Percentiles rank a stretch among this genome's conserved stretches.
phyloP scores from a whole-genome alignment of 2,329 filamentous ascomycete genomes.

The Verticillium tricorpus region DNA sequence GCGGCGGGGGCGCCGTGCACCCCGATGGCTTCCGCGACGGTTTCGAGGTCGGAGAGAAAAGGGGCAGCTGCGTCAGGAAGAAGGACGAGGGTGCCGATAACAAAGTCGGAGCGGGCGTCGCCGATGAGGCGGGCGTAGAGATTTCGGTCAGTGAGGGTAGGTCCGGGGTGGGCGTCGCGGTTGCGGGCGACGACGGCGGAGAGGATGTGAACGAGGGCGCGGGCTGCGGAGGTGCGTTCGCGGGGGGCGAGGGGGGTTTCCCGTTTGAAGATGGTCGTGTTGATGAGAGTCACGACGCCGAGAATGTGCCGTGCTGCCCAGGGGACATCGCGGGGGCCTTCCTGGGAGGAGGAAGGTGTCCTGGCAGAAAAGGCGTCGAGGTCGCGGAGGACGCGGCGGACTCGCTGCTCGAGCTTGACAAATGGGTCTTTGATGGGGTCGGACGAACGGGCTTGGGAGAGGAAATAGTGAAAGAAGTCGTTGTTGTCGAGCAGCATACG shows the following conservation, averaged over 20 bases:
- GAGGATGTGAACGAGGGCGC: constrained; percentile 44
- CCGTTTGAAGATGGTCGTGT: constrained; percentile 32
- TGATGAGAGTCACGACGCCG: constrained; percentile 37
- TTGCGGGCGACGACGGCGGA: constrained; percentile 36
- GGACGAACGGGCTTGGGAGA: constrained; percentile 36
- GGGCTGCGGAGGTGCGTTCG: constrained; percentile 41
- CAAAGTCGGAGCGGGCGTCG: constrained; percentile 36
- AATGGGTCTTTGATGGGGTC: constrained; percentile 43
- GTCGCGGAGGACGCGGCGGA: constrained; percentile 39
- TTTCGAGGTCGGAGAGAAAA: constrained; percentile 34
- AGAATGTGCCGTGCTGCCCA: constrained; percentile 48
- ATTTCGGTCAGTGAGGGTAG: constrained; percentile 29
- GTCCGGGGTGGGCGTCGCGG: constrained; percentile 26
- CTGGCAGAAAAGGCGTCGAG: constrained; percentile 29
- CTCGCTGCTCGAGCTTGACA: constrained; percentile 41
- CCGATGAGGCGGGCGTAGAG: constrained; percentile 46
- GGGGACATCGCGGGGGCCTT: constrained; percentile 32
- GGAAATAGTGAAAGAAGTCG: constrained; percentile 50
- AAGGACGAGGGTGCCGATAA: constrained; percentile 37
- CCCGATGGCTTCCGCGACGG: constrained; percentile 25
- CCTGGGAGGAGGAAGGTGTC: constrained; percentile 3
- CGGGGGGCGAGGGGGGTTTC: constrained; percentile 28
- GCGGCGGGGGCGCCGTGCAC: constrained; percentile 26
- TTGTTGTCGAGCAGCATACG: constrained; percentile 50
- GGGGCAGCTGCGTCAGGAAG: constrained; percentile 40